Percentiles rank a stretch among this genome's conserved stretches.
Conservation (phyloP, 352 stramenopile species). For the Pythium aquatile region DNA sequence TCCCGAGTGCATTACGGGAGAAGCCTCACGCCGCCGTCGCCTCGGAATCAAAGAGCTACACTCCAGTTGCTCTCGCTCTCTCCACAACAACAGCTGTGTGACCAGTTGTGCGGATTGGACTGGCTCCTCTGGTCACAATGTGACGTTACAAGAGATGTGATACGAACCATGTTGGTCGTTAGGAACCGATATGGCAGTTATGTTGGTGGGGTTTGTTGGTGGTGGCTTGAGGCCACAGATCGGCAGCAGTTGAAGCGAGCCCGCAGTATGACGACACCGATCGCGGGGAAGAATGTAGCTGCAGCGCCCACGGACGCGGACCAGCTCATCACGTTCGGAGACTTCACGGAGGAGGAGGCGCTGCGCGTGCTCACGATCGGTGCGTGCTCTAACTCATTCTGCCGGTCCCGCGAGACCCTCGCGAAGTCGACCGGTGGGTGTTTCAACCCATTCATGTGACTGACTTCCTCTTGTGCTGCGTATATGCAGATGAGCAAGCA, state of each 20-base stretch:
- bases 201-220: neutral
- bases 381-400: slow-evolving; percentile 1
- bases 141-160: neutral
- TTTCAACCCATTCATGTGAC: slow-evolving; percentile 19
- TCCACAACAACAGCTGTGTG: neutral
- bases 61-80: neutral
- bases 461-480: neutral
- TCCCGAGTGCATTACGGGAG: slow-evolving; percentile 19
- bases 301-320: slow-evolving; percentile 16
- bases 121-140: slow-evolving; percentile 14
- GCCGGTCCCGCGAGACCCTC: neutral
- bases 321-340: slow-evolving; percentile 67
- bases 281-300: slow-evolving; percentile 28
- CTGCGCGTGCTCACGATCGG: slow-evolving; percentile 27
- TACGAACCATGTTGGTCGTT: neutral
- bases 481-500: slow-evolving; percentile 7
- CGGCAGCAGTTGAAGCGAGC: neutral
- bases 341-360: slow-evolving; percentile 77
- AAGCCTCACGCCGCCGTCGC: neutral
- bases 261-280: slow-evolving; percentile 11
- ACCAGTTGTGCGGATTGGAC: neutral
- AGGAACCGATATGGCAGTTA: neutral
- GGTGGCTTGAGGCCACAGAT: neutral
- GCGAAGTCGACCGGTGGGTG: neutral
- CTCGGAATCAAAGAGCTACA: slow-evolving; percentile 1